Conservation (phyloP, 352 stramenopile species). For the Phytophthora brassicae region DNA sequence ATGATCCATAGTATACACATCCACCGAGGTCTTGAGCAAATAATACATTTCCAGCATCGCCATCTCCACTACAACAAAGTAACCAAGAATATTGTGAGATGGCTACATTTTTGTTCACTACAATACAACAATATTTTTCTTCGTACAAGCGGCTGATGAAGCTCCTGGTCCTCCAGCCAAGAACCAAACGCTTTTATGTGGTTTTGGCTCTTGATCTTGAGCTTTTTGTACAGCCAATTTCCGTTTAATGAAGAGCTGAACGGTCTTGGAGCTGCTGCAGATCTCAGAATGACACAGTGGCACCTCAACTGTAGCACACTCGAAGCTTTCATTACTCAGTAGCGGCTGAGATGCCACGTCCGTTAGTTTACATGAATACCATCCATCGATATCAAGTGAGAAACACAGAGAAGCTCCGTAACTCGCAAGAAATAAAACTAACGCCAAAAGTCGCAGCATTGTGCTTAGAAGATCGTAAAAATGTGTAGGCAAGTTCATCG, state of each 20-base stretch:
- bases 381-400: conserved; percentile 38
- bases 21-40: conserved; percentile 33
- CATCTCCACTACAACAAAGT: conserved; percentile 35
- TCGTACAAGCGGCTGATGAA: conserved; percentile 35
- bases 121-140: not conserved
- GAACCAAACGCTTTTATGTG: conserved; percentile 48
- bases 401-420: not conserved
- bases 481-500: no score
- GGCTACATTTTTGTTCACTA: not conserved
- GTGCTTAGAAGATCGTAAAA: conserved; percentile 10
- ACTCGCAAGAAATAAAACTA: conserved; percentile 2
- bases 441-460: conserved; percentile 20
- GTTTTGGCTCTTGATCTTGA: not conserved
- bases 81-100: conserved; percentile 5
- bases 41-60: conserved; percentile 42
- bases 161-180: conserved; percentile 47
- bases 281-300: conserved; percentile 43
- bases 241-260: conserved; percentile 54
- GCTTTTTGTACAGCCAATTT: conserved; percentile 20
- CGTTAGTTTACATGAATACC: conserved; percentile 46
- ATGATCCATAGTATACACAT: conserved; percentile 56
- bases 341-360: not conserved
- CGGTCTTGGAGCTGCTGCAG: conserved; percentile 36
- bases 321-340: conserved; percentile 29
- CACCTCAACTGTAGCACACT: conserved; percentile 42